These are phyloP conservation scores for Solanum bukasovii DNA, from an alignment of 257 asterid genomes.

Conservation along the genomic window DNA sequence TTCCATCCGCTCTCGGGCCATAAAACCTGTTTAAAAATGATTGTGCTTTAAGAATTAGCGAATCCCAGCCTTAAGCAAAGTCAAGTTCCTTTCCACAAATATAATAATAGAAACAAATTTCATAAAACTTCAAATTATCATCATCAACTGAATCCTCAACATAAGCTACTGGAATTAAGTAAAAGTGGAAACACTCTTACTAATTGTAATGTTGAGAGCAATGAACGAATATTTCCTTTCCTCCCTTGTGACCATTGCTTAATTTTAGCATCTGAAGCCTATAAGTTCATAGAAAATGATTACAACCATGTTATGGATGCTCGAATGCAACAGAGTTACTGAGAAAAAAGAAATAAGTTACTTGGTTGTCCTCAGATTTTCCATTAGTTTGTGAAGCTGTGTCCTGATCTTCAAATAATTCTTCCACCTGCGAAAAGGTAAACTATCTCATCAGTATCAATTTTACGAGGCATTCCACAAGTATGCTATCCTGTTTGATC, in stretches of 20 bases:
- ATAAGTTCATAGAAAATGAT: not conserved
- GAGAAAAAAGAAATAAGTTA: conserved; percentile 10
- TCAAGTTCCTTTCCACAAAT: not conserved
- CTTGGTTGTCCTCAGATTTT: conserved; percentile 40
- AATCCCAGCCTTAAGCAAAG: not conserved
- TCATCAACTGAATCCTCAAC: not conserved
- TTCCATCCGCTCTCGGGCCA: conserved; percentile 91
- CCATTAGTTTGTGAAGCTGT: conserved; percentile 21
- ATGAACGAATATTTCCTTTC: conserved; percentile 89
- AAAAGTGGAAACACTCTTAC: conserved; percentile 29
- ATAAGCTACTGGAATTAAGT: not conserved
- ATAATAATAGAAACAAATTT: not conserved
- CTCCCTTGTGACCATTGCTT: conserved; percentile 83
- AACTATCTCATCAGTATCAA: not conserved
- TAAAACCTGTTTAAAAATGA: conserved; percentile 45
- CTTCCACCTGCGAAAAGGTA: conserved; percentile 56
- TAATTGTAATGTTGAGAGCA: conserved; percentile 78
- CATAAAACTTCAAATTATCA: not conserved
- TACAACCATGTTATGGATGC: not conserved
- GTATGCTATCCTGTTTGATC: not conserved
- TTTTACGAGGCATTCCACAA: not conserved
- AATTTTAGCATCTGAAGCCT: conserved; percentile 76
- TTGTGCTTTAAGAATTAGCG: not conserved
- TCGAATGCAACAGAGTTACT: not conserved
- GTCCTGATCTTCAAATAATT: conserved; percentile 33